These are phyloP conservation scores for Escovopsis sp. DNA, from an alignment of 2,329 filamentous ascomycete genomes.

Conservation along the genomic window DNA sequence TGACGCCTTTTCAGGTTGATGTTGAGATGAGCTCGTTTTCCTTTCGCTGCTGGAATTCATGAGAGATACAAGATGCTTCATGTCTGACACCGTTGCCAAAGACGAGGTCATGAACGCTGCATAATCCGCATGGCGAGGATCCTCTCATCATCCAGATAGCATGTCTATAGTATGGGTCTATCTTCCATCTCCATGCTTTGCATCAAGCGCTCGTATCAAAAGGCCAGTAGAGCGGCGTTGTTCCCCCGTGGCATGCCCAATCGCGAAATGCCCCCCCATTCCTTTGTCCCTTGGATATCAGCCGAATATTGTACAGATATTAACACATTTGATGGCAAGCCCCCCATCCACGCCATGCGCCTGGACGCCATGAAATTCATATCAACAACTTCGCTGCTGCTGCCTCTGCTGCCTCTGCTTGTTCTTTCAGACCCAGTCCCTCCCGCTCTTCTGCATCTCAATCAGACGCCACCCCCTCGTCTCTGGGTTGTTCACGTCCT, in stretches of 20 bases:
- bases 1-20: background rate
- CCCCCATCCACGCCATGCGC: slow-evolving; percentile 8
- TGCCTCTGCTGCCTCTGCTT: background rate
- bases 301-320: slow-evolving; percentile 15
- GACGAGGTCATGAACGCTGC: too few species aligned
- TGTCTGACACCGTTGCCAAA: too few species aligned
- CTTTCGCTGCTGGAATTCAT: background rate
- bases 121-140: too few species aligned
- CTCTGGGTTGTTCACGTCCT: slow-evolving; percentile 94
- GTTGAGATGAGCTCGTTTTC: background rate
- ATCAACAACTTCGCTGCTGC: slow-evolving; percentile 2
- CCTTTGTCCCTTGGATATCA: slow-evolving; percentile 5
- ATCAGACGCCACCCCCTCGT: slow-evolving; percentile 95
- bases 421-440: slow-evolving; percentile 53
- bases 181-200: slow-evolving; percentile 5
- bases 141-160: background rate
- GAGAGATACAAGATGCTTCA: too few species aligned
- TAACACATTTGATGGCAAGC: slow-evolving; percentile 14
- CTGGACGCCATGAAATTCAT: slow-evolving; percentile 8
- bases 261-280: slow-evolving; percentile 7
- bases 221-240: slow-evolving; percentile 21
- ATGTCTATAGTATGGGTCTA: slow-evolving; percentile 8
- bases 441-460: slow-evolving; percentile 94
- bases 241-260: slow-evolving; percentile 7
- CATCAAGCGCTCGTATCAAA: slow-evolving; percentile 3